Percentiles rank a stretch among this genome's conserved stretches.
phyloP scores from a whole-genome alignment of 805 yeast species.

The Candida vartiovaarae region DNA sequence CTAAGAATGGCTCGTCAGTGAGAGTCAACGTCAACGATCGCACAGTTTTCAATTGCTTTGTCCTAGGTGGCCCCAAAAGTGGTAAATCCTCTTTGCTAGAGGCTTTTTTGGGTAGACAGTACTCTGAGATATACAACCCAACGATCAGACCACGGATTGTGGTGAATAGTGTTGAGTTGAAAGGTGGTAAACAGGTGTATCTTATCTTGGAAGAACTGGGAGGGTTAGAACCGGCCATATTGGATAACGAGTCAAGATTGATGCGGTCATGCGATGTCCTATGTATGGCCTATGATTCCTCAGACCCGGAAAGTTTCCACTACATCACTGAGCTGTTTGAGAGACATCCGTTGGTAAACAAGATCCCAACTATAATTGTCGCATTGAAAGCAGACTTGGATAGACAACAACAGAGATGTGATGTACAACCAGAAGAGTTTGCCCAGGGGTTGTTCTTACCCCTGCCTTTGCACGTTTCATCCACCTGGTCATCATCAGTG shows the following conservation, averaged over 20 bases:
- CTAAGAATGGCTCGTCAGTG: slow-evolving; percentile 56
- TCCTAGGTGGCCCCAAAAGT: slow-evolving; percentile 76
- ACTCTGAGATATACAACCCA: slow-evolving; percentile 67
- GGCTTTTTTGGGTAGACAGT: slow-evolving; percentile 70
- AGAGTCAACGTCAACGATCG: slow-evolving; percentile 71
- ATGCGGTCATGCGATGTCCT: slow-evolving; percentile 80
- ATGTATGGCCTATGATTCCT: slow-evolving; percentile 86
- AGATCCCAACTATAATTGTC: slow-evolving; percentile 78
- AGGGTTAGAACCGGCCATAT: slow-evolving; percentile 72
- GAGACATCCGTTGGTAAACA: slow-evolving; percentile 48
- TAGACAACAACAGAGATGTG: slow-evolving; percentile 87
- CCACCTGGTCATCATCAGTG: slow-evolving; percentile 82
- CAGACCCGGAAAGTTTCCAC: slow-evolving; percentile 93
- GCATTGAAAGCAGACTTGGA: slow-evolving; percentile 95
- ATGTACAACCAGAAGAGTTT: slow-evolving; percentile 80
- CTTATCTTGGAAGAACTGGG: slow-evolving; percentile 87
- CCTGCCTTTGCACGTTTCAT: slow-evolving; percentile 86
- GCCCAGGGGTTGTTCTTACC: slow-evolving; percentile 58
- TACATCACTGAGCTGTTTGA: slow-evolving; percentile 65
- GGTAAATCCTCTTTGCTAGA: slow-evolving; percentile 86
- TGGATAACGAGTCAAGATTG: slow-evolving; percentile 61
- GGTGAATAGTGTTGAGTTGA: slow-evolving; percentile 86
- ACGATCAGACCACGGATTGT: slow-evolving; percentile 76
- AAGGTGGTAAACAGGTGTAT: slow-evolving; percentile 94
- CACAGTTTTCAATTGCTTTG: slow-evolving; percentile 85